These are phyloP conservation scores for Triticum urartu DNA, from an alignment of 176 grass and related monocot species.

Conservation along the genomic window DNA sequence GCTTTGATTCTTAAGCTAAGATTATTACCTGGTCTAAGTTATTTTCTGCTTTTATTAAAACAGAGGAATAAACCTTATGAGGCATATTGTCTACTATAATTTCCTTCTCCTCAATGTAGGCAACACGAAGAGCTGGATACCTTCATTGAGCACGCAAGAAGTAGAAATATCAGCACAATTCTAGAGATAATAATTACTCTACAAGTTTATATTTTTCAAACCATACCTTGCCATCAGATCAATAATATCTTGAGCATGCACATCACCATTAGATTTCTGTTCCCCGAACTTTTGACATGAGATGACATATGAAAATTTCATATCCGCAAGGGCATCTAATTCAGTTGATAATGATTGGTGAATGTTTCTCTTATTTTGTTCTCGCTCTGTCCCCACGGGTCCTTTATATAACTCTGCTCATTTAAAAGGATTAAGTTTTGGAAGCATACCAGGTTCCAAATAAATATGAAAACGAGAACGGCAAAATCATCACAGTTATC, in stretches of 20 bases:
- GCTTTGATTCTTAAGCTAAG: constrained; percentile 15
- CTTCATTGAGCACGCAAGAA: constrained; percentile 44
- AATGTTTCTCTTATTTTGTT: constrained; percentile 57
- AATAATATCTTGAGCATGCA: constrained; percentile 86
- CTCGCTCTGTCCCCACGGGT: constrained; percentile 50
- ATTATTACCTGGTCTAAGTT: constrained; percentile 87
- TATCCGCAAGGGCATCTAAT: constrained; percentile 70
- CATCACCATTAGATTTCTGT: constrained; percentile 80
- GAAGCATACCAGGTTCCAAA: constrained; percentile 25
- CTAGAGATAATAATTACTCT: constrained; percentile 15
- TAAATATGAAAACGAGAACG: neutral
- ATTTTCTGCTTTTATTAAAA: constrained; percentile 90
- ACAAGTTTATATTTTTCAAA: constrained; percentile 16
- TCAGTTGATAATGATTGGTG: constrained; percentile 54
- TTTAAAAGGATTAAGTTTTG: constrained; percentile 19
- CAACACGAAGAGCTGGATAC: constrained; percentile 74
- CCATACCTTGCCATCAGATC: constrained; percentile 85
- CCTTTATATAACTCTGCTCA: constrained; percentile 67
- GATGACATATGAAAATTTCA: constrained; percentile 94
- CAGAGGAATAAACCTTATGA: constrained; percentile 76
- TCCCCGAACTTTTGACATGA: constrained; percentile 92
- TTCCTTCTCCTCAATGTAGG: constrained; percentile 98
- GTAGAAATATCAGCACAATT: constrained; percentile 16
- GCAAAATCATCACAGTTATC: constrained; percentile 9
- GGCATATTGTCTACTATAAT: constrained; percentile 43